Base-by-base conservation (phyloP, 192 early-diverging fungal genomes). In the Jimgerdemannia flammicorona region DNA sequence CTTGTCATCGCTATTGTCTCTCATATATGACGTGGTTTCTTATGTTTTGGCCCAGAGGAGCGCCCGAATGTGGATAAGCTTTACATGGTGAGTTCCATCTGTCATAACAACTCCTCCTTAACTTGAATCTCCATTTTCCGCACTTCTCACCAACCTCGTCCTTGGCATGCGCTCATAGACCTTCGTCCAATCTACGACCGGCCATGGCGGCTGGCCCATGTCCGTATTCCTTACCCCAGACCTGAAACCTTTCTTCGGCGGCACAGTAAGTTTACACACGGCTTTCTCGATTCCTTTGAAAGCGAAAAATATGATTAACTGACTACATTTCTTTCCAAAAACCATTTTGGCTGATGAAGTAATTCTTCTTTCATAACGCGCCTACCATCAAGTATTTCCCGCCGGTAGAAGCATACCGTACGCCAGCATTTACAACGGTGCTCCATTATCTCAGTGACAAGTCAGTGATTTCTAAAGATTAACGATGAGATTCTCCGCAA, bases 141-240 rank as follows among this genome's bases (percentile, higher is more conserved):
- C 29, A 29, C 29, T 6, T 2, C 49, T 59, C 49, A 59, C 49
- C 49, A 10, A 59, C 49, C 2, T 59, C 49, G 0, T 59, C 8
- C 14, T 14, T 59, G 8, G 6, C 49, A 14, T 14, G 14, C 6
- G 14, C 49, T 59, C 14, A 14, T 29, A 59, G 49, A 59, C 49
- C 14, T 59, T 59, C 14, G 49, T 59, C 14, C 49, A 59, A 59
- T 59, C 49, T 6, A 80, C 85, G 19, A 81, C 88, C 11, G 90
- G 90, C 18, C 69, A 78, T 49, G 90, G 89, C 20, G 90, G 90
- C 41, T 91, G 90, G 90, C 90, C 90, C 9, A 90, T 91, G 87
- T 85, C 83, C 6, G 87, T 90, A 2, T 88, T 89, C 65, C 70
- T 91, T 39, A 90, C 90, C 18, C 88, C 89, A 9, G 82, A 86